Percentiles rank a stretch among this genome's conserved stretches.
Evolutionary conservation across 1,284 basidiomycete genomes (phyloP).

Genomic region (Trichosporon sp.): DNA sequence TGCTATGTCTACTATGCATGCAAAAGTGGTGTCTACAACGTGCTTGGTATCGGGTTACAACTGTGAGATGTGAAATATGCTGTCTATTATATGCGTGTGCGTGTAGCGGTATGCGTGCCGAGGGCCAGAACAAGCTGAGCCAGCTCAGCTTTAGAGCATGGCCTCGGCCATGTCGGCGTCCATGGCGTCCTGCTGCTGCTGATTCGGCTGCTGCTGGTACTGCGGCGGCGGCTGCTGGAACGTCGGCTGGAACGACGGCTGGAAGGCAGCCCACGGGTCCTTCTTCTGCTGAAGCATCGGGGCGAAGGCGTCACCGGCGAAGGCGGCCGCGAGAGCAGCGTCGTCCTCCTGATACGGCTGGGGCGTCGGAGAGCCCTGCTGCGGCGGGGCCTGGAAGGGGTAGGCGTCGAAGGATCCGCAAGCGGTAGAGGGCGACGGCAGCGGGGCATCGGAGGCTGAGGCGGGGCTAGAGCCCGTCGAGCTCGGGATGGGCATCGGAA

Average conservation of each 20-base stretch:
- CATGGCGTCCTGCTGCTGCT: slow-evolving; percentile 8
- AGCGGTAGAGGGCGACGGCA: slow-evolving; percentile 11
- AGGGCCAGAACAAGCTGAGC: no score
- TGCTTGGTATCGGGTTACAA: no score
- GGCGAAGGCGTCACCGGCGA: slow-evolving; percentile 20
- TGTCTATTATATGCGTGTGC: no score
- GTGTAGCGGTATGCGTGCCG: no score
- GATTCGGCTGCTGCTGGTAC: neutral
- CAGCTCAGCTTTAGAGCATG: neutral
- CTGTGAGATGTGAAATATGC: no score
- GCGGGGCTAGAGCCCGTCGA: neutral
- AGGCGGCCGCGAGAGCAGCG: slow-evolving; percentile 12
- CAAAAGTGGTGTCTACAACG: no score
- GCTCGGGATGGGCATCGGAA: slow-evolving; percentile 11
- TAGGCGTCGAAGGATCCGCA: neutral
- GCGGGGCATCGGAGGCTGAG: slow-evolving; percentile 4
- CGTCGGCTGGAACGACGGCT: neutral
- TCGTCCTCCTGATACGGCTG: slow-evolving; percentile 6
- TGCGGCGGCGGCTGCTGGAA: neutral
- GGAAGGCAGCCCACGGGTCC: neutral
- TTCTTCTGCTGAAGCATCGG: slow-evolving; percentile 8
- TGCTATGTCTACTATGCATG: no score
- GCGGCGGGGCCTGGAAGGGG: neutral
- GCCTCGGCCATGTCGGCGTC: neutral
- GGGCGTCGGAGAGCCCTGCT: neutral